Percentiles rank a stretch among this genome's conserved stretches.
Evolutionary conservation across 305 asterid genomes (phyloP).

Genomic region (Fraxinus platypoda): DNA sequence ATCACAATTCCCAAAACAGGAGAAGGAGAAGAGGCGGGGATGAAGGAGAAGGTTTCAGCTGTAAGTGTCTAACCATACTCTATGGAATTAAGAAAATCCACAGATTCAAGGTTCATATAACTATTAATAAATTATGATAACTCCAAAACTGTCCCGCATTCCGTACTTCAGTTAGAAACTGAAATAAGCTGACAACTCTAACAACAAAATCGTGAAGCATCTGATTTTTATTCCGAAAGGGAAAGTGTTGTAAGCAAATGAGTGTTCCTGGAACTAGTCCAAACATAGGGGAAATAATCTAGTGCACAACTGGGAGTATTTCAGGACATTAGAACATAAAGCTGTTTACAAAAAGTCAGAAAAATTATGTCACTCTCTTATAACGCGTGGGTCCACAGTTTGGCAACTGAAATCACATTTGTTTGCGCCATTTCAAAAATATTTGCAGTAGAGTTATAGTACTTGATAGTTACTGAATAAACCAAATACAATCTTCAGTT

Average conservation of each 20-base stretch:
- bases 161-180: not conserved
- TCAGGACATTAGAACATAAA: not conserved
- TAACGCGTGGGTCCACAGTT: not conserved
- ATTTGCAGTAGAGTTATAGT: not conserved
- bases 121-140: not conserved
- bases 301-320: not conserved
- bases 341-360: not conserved
- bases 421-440: not conserved
- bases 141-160: not conserved
- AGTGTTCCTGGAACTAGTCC: conserved; percentile 1
- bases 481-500: not conserved
- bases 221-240: not conserved
- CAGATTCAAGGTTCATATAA: not conserved
- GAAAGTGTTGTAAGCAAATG: not conserved
- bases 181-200: not conserved
- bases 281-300: not conserved
- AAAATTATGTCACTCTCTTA: not conserved
- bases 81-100: not conserved
- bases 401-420: not conserved
- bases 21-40: not conserved
- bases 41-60: not conserved
- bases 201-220: not conserved
- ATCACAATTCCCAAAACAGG: not conserved
- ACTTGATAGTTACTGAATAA: not conserved
- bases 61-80: not conserved